A percentile compares a stretch with the other conserved stretches of the same genome.
Conservation (phyloP, 2,329 filamentous ascomycete genomes). For the Colletotrichum ledebouriae region DNA sequence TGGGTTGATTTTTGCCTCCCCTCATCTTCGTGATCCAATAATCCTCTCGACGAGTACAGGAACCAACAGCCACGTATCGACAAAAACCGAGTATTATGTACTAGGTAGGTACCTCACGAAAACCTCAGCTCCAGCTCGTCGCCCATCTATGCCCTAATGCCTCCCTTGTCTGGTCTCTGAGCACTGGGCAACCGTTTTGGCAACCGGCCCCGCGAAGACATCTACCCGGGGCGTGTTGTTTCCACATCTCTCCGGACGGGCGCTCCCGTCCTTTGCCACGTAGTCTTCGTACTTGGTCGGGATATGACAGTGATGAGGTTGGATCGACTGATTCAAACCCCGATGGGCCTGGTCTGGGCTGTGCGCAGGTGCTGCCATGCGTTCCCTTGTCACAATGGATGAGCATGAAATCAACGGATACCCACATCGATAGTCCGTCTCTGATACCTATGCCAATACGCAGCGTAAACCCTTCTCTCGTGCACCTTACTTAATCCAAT, state of each 20-base stretch:
- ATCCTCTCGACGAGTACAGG: neutral
- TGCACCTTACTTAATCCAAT: too few species aligned
- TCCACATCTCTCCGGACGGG: neutral
- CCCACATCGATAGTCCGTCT: too few species aligned
- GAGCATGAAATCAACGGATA: too few species aligned
- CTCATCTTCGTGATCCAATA: too few species aligned
- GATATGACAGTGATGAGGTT: neutral
- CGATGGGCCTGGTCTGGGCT: too few species aligned
- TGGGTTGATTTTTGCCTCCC: too few species aligned
- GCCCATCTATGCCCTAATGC: neutral
- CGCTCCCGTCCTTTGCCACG: slow-evolving; percentile 7
- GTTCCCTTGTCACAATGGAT: too few species aligned
- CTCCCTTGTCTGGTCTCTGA: neutral
- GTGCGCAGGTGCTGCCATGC: too few species aligned
- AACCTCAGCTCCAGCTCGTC: too few species aligned
- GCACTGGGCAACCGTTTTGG: slow-evolving; percentile 5
- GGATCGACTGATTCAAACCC: neutral
- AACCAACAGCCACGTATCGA: neutral
- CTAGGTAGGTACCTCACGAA: too few species aligned
- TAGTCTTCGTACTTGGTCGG: neutral
- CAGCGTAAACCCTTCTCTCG: too few species aligned
- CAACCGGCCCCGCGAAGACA: neutral
- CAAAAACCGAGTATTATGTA: neutral
- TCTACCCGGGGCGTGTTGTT: slow-evolving; percentile 4
- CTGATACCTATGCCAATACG: too few species aligned